Conservation (phyloP, 352 stramenopile species). For the Nothophytophthora sp. region DNA sequence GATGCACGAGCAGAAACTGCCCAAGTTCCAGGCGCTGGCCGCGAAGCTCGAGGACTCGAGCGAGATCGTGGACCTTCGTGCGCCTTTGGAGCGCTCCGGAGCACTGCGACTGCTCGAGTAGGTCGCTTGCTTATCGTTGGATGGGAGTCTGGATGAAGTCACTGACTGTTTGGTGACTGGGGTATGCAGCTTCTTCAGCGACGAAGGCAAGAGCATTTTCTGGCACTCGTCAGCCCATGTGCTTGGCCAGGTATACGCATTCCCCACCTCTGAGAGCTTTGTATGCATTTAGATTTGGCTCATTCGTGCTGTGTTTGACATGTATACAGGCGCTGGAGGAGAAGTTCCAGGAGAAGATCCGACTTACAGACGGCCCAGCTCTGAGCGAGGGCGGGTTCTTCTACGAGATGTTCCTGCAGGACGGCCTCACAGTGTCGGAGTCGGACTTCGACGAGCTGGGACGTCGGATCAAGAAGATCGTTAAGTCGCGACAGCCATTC, state of each 20-base stretch:
- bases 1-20: slow-evolving; percentile 50
- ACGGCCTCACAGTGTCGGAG: slow-evolving; percentile 71
- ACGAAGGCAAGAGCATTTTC: slow-evolving; percentile 89
- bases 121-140: not conserved
- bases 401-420: slow-evolving; percentile 93
- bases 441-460: slow-evolving; percentile 80
- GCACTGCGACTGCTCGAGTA: slow-evolving; percentile 68
- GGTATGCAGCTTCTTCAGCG: slow-evolving; percentile 51
- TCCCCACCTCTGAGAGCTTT: too few relatives aligned
- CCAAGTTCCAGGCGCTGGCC: slow-evolving; percentile 64
- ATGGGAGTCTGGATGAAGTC: not conserved
- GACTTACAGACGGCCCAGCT: slow-evolving; percentile 93
- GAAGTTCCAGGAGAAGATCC: slow-evolving; percentile 96
- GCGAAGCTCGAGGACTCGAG: slow-evolving; percentile 38
- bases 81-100: slow-evolving; percentile 48
- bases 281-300: not conserved
- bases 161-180: not conserved
- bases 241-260: slow-evolving; percentile 81
- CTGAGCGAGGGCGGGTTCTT: slow-evolving; percentile 98
- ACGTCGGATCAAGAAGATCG: slow-evolving; percentile 94
- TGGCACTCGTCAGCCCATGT: slow-evolving; percentile 99
- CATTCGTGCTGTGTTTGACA: not conserved
- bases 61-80: slow-evolving; percentile 55
- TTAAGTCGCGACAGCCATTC: slow-evolving; percentile 94
- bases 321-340: slow-evolving; percentile 92